phyloP scores from a whole-genome alignment of 805 yeast species.

The Candida berthetii region DNA sequence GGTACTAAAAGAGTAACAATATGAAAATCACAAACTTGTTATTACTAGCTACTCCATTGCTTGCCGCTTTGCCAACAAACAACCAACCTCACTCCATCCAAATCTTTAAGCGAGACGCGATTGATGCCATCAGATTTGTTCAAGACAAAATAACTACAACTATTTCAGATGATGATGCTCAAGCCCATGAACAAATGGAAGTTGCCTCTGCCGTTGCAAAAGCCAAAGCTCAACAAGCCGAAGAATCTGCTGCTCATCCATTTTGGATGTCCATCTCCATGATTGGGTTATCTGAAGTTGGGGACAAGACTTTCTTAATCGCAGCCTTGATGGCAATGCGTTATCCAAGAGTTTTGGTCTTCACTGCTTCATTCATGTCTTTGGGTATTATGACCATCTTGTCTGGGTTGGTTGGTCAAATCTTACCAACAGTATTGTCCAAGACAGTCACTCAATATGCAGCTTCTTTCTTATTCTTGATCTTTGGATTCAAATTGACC shows the following conservation, averaged over 20 bases:
- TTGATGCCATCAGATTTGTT: neutral
- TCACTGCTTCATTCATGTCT: slow-evolving; percentile 80
- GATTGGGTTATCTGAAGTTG: slow-evolving; percentile 92
- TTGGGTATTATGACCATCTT: slow-evolving; percentile 86
- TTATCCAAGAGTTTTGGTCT: slow-evolving; percentile 74
- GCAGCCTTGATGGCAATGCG: slow-evolving; percentile 99
- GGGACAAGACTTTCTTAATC: slow-evolving; percentile 94
- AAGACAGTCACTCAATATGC: slow-evolving; percentile 71
- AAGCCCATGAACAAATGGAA: too few relatives aligned
- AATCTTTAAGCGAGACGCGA: neutral
- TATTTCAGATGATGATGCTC: neutral
- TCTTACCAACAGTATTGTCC: slow-evolving; percentile 79
- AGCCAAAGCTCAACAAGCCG: too few relatives aligned
- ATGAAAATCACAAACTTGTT: neutral
- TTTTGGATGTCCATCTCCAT: slow-evolving; percentile 79
- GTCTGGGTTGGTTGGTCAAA: slow-evolving; percentile 88
- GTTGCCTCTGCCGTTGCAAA: neutral
- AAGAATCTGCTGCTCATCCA: slow-evolving; percentile 25
- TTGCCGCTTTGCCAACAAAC: neutral
- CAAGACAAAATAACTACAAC: neutral
- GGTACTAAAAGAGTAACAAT: too few relatives aligned
- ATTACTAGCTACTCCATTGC: neutral
- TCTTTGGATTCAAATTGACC: slow-evolving; percentile 73
- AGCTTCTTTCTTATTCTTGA: slow-evolving; percentile 75
- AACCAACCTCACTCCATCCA: neutral